Base-by-base conservation (phyloP, 768 basidiomycete species). In the Lactifluus pinguis region DNA sequence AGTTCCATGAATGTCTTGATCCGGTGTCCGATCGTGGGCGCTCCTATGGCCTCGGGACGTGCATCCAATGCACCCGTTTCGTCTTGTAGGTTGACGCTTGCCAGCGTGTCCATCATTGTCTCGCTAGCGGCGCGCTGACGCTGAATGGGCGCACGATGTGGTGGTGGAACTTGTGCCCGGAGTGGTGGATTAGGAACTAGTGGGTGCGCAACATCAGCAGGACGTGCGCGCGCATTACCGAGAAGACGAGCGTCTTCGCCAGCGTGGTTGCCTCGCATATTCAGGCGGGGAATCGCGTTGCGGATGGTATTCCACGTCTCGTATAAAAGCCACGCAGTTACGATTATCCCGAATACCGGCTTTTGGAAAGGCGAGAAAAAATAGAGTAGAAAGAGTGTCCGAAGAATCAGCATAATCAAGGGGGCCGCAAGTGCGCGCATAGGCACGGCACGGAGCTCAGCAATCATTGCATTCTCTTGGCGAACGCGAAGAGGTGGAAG, bases 291-390 rank as follows among this genome's bases (percentile, higher is more conserved):
- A n/a, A 66, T 61, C 8, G 60, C 65, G 32, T 59, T 65, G 8
- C 64, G 63, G 53, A 66, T 65, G 36, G 63, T 62, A 30, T 65
- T 65, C 65, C 65, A 66, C n/a, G 64, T 61, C 56, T 66, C 63
- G 15, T 65, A 66, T 1, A 66, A 49, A 34, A 66, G 52, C 65
- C 65, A 66, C 8, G 41, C 60, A 13, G 59, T 49, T 25, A 65
- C 57, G 55, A 65, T 56, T 25, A 65, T 15, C 6, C 63, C 63
- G 7, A 66, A 61, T 25, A 66, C 49, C 15, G 65, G 65, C 34
- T 65, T 65, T 53, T 65, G 63, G 53, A 65, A 62, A 9, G 65
- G 65, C 7, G 60, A 66, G 36, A 66, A 61, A 57, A 66, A 65
- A 36, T 65, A 66, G 32, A 66, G 57, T 45, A 66, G 21, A 41